Percentiles rank a stretch among this genome's conserved stretches.
Conservation (phyloP, 176 grass and related monocot species). For the Dactylis glomerata region DNA sequence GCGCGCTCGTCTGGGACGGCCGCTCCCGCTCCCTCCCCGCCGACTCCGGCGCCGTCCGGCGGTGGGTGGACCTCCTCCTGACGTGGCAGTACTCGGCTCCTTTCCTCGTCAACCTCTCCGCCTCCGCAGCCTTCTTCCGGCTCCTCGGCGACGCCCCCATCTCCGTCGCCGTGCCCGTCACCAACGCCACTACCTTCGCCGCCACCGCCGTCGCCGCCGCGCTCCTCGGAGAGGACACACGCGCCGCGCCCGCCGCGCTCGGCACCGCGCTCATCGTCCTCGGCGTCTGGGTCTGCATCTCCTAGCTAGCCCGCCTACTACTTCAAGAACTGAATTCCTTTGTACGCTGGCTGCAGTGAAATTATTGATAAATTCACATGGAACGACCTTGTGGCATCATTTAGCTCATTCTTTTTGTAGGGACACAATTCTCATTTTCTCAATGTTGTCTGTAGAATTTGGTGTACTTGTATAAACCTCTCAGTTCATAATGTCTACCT, state of each 20-base stretch:
- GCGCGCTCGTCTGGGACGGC: constrained; percentile 65
- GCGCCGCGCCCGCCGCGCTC: constrained; percentile 26
- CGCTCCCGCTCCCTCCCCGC: constrained; percentile 12
- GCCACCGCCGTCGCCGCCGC: constrained; percentile 60
- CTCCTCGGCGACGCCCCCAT: constrained; percentile 71
- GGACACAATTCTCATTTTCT: neutral
- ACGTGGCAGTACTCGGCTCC: constrained; percentile 83
- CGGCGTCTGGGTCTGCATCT: constrained; percentile 79
- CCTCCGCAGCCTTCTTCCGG: constrained; percentile 80
- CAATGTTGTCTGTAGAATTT: neutral
- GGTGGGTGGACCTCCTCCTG: constrained; percentile 60
- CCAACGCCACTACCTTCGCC: constrained; percentile 86
- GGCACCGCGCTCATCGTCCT: constrained; percentile 74
- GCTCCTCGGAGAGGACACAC: constrained; percentile 62
- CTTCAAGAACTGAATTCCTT: neutral
- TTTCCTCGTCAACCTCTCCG: constrained; percentile 67
- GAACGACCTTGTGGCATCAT: neutral
- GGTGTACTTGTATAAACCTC: neutral
- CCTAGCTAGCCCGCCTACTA: constrained; percentile 3
- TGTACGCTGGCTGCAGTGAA: neutral
- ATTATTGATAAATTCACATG: neutral
- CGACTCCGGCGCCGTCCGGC: neutral
- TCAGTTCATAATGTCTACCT: neutral
- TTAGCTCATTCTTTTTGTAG: neutral
- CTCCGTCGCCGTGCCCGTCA: constrained; percentile 85